phyloP scores from a whole-genome alignment of 164 flowering plant species.

The Tetrastigma voinierianum region DNA sequence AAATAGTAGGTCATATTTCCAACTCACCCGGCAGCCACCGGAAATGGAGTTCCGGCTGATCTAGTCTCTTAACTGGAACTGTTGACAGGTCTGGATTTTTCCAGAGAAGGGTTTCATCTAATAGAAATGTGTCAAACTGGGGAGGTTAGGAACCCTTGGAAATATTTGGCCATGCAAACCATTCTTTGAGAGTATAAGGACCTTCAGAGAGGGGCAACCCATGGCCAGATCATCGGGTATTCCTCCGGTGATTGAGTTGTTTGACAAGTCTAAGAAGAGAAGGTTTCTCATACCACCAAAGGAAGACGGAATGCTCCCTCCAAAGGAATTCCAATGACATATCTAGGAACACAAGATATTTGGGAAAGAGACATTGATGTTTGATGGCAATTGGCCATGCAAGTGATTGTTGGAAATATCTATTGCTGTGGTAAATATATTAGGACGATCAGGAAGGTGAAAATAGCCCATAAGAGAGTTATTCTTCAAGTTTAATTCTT shows the following conservation, averaged over 20 bases:
- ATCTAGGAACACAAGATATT: not conserved
- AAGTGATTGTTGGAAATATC: constrained; percentile 6
- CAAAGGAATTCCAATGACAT: constrained; percentile 2
- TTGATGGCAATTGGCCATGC: constrained; percentile 2
- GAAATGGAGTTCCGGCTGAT: not conserved
- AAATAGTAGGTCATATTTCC: not conserved
- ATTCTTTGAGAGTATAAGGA: constrained; percentile 4
- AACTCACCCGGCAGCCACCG: constrained; percentile 6
- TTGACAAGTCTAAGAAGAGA: not conserved
- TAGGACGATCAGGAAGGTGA: not conserved
- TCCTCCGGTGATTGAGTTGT: constrained; percentile 3
- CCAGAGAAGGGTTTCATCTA: constrained; percentile 8
- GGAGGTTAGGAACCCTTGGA: constrained; percentile 2
- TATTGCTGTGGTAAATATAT: not conserved
- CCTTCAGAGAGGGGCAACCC: not conserved
- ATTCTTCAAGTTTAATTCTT: not conserved
- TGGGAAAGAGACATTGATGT: not conserved
- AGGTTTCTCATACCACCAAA: constrained; percentile 4
- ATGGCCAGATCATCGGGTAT: constrained; percentile 1
- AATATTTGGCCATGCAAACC: constrained; percentile 7
- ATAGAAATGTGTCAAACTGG: not conserved
- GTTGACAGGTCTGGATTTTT: not conserved
- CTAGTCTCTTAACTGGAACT: not conserved
- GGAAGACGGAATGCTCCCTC: constrained; percentile 8
- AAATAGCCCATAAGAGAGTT: constrained; percentile 2